Evolutionary conservation across 2,329 filamentous ascomycete species (phyloP).

Genomic region (Penicillium sp.): DNA sequence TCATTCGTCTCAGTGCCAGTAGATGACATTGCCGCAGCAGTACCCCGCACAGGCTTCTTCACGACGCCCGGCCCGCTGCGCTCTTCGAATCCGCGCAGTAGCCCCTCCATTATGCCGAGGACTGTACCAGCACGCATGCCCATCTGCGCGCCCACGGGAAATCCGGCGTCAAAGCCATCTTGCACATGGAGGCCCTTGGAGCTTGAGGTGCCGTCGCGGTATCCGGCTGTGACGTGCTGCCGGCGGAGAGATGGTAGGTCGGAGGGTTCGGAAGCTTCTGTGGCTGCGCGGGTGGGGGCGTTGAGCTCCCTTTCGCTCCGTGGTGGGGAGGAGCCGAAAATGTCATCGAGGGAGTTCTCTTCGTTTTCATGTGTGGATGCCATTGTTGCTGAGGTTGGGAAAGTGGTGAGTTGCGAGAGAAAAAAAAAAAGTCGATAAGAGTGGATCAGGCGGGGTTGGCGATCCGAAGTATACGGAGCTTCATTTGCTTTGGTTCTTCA

Average conservation of each 20-base stretch:
- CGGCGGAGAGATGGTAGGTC: slow-evolving; percentile 74
- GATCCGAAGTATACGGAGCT: neutral
- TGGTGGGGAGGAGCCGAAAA: slow-evolving; percentile 45
- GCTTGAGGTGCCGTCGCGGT: slow-evolving; percentile 79
- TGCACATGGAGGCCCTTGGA: slow-evolving; percentile 80
- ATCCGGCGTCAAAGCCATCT: slow-evolving; percentile 88
- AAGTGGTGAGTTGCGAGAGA: neutral
- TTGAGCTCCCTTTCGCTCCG: neutral
- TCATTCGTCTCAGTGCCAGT: neutral
- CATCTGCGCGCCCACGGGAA: slow-evolving; percentile 76
- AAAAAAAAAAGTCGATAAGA: neutral
- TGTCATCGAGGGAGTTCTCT: slow-evolving; percentile 40
- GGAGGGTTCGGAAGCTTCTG: slow-evolving; percentile 46
- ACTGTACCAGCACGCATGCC: slow-evolving; percentile 73
- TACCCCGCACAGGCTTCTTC: slow-evolving; percentile 26
- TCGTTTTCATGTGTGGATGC: neutral
- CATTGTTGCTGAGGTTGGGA: neutral
- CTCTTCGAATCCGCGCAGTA: slow-evolving; percentile 48
- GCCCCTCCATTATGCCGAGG: slow-evolving; percentile 74
- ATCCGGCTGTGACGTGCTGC: slow-evolving; percentile 81
- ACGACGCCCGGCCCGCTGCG: slow-evolving; percentile 25
- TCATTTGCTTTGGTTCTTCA: too few relatives aligned
- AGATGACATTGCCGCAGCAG: slow-evolving; percentile 13
- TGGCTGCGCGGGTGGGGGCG: neutral
- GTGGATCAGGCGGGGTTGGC: neutral